A percentile compares a stretch with the other conserved stretches of the same genome.
Evolutionary conservation across 2,329 filamentous ascomycete species (phyloP).

Genomic region (Alternaria ethzedia): DNA sequence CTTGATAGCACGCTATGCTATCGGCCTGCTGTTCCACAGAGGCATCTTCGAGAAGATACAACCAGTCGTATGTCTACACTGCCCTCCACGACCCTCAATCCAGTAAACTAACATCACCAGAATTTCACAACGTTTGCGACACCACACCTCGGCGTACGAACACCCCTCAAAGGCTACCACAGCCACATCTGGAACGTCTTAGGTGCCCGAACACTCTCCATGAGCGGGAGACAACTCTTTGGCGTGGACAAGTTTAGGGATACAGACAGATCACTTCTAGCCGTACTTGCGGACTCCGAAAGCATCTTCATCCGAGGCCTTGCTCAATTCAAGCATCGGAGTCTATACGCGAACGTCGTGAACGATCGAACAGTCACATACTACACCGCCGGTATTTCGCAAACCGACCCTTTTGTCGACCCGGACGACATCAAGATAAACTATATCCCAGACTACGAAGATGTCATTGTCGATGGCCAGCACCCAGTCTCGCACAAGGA

Average conservation of each 20-base stretch:
- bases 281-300: slow-evolving; percentile 79
- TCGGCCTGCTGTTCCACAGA: slow-evolving; percentile 82
- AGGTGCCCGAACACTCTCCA: slow-evolving; percentile 79
- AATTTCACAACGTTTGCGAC: slow-evolving; percentile 95
- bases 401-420: slow-evolving; percentile 77
- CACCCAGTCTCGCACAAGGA: slow-evolving; percentile 63
- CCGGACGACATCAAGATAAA: slow-evolving; percentile 72
- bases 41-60: slow-evolving; percentile 80
- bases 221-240: slow-evolving; percentile 86
- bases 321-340: slow-evolving; percentile 75
- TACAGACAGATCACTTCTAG: slow-evolving; percentile 79
- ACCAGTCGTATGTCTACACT: slow-evolving; percentile 69
- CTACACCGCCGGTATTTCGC: slow-evolving; percentile 81
- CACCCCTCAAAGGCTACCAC: slow-evolving; percentile 51
- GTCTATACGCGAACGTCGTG: slow-evolving; percentile 82
- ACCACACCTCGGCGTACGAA: slow-evolving; percentile 67
- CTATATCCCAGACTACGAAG: slow-evolving; percentile 74
- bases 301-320: slow-evolving; percentile 87
- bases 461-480: slow-evolving; percentile 74
- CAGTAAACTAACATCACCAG: slow-evolving; percentile 48
- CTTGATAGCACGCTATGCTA: slow-evolving; percentile 82
- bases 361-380: slow-evolving; percentile 84
- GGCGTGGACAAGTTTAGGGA: slow-evolving; percentile 84
- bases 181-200: slow-evolving; percentile 73
- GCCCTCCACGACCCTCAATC: slow-evolving; percentile 23